A percentile compares a stretch with the other conserved stretches of the same genome.
These are phyloP conservation scores for Claviceps paspali DNA, from an alignment of 2,329 filamentous ascomycete genomes.

Conservation along the genomic window DNA sequence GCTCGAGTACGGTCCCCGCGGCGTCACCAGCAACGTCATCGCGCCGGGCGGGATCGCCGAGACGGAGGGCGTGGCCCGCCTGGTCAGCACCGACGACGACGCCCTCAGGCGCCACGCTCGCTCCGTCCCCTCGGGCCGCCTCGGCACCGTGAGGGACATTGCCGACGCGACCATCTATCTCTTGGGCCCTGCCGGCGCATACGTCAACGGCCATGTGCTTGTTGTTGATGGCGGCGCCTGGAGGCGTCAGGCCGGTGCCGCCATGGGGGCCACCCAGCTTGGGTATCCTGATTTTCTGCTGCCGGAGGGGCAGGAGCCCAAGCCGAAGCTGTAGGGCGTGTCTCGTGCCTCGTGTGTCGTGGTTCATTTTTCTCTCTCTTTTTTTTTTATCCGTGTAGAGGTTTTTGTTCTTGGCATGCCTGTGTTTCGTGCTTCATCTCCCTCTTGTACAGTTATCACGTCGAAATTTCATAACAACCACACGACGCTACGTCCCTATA, in stretches of 20 bases:
- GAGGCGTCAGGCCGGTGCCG: slow-evolving; percentile 32
- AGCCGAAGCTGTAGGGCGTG: slow-evolving; percentile 27
- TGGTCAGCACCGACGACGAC: slow-evolving; percentile 27
- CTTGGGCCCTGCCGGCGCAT: slow-evolving; percentile 74
- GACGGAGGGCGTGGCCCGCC: slow-evolving; percentile 65
- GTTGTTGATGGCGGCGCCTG: slow-evolving; percentile 54
- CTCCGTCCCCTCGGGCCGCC: slow-evolving; percentile 56
- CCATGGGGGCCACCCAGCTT: slow-evolving; percentile 32
- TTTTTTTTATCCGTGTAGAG: too few species aligned
- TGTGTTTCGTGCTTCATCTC: too few species aligned
- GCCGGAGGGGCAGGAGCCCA: slow-evolving; percentile 15
- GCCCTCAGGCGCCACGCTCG: slow-evolving; percentile 20
- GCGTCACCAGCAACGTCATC: slow-evolving; percentile 77
- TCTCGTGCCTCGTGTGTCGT: too few species aligned
- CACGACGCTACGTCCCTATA: too few species aligned
- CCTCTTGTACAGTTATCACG: too few species aligned
- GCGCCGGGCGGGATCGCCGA: slow-evolving; percentile 72
- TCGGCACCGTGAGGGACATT: slow-evolving; percentile 73
- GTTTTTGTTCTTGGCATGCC: too few species aligned
- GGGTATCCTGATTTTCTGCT: slow-evolving; percentile 36
- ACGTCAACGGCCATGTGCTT: slow-evolving; percentile 68
- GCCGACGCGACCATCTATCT: slow-evolving; percentile 84
- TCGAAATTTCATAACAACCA: too few species aligned
- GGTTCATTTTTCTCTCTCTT: too few species aligned
- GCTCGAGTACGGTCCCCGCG: slow-evolving; percentile 79